These are phyloP conservation scores for Leishmania turanica DNA, from an alignment of 208 protist species.

Conservation along the genomic window DNA sequence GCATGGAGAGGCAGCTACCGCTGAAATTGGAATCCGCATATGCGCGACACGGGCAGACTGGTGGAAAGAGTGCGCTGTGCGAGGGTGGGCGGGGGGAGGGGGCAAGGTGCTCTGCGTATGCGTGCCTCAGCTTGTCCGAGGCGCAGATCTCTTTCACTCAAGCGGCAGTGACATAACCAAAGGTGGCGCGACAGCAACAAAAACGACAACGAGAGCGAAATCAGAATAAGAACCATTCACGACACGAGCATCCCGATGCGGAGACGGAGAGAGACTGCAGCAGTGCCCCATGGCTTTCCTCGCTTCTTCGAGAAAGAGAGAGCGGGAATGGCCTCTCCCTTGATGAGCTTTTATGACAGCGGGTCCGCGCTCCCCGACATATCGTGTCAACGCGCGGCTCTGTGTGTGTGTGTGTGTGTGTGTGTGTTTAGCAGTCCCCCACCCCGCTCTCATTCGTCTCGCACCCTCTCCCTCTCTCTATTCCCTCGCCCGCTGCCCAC, in stretches of 20 bases:
- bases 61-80: background rate
- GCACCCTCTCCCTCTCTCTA: background rate
- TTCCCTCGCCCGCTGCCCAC: background rate
- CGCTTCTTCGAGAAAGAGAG: background rate
- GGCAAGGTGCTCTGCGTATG: background rate
- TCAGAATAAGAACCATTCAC: background rate
- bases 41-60: background rate
- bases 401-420: conserved; percentile 1
- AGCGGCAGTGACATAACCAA: background rate
- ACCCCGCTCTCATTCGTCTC: background rate
- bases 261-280: background rate
- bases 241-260: background rate
- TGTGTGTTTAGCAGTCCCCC: background rate
- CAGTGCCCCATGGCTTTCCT: background rate
- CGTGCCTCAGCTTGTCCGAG: background rate
- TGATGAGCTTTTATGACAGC: background rate
- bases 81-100: background rate
- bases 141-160: background rate
- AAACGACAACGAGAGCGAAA: background rate
- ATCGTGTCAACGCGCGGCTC: background rate
- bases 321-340: background rate
- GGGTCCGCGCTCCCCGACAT: background rate
- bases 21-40: background rate
- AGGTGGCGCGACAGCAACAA: background rate
- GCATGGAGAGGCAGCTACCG: background rate